phyloP scores from a whole-genome alignment of 1,284 basidiomycete genomes.

The Ceratorhiza oryzae-sativae region DNA sequence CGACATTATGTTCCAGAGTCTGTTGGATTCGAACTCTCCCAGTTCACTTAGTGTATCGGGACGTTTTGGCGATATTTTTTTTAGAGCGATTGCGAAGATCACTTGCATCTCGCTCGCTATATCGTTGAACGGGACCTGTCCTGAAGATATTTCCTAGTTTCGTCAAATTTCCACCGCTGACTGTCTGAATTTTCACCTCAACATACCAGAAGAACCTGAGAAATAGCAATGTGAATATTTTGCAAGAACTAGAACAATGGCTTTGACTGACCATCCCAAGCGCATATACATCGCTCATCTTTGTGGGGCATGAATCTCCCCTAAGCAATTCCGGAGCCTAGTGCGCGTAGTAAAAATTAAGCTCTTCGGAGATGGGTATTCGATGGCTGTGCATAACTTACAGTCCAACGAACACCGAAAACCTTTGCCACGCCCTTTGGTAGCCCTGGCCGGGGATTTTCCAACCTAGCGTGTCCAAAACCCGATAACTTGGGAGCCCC shows the following conservation, averaged over 20 bases:
- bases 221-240: not conserved
- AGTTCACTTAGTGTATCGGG: too few species aligned
- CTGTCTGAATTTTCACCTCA: not conserved
- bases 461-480: not conserved
- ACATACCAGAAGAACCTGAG: not conserved
- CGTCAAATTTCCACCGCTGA: too few species aligned
- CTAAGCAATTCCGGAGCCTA: not conserved
- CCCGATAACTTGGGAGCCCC: not conserved
- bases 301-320: not conserved
- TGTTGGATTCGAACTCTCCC: too few species aligned
- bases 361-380: not conserved
- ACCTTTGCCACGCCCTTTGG: too few species aligned
- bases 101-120: too few species aligned
- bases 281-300: not conserved
- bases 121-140: not conserved
- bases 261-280: conserved; percentile 1
- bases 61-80: too few species aligned
- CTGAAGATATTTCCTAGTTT: not conserved
- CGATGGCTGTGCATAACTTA: not conserved
- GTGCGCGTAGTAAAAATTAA: not conserved
- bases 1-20: too few species aligned
- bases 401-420: not conserved
- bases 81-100: too few species aligned
- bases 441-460: not conserved
- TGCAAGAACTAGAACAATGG: not conserved